Evolutionary conservation across 1,284 basidiomycete genomes (phyloP), one percentile per base, ranked within the genome.

Genomic region (Cerioporus squamosus): DNA sequence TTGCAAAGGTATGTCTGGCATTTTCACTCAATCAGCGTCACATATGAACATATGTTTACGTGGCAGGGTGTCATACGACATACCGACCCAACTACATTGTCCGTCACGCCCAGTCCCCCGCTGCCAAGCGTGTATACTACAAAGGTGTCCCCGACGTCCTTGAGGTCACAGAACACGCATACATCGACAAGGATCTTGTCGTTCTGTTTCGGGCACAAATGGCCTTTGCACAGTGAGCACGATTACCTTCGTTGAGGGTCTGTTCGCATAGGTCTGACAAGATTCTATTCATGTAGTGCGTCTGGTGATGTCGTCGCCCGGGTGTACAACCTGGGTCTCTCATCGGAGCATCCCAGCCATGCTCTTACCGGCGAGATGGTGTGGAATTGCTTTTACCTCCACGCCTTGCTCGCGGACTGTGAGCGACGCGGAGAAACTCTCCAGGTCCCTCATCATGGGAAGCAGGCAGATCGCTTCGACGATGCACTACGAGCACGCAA

Each of bases 311-410:
- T 24, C 14, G 44, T 45, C 9, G 44, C 44, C 8, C 44, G 44
- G 3, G 26, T 45, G 7, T 45, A 45, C 17, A 45, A 45, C 24
- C 12, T n/a, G 1, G 44, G 44, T 5, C 23, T 45, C 23, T 10
- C 23, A 8, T 3, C 15, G 75, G 75, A 23, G 70, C 59, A 2
- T 7, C 15, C 7, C 10, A 4, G 23, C 20, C 43, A 26, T 26
- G 14, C 24, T 2, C 22, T 47, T n/a, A 42, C 53, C 17, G 17
- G 44, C 10, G 43, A 42, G 7, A 31, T 33, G 4, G 45, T 54
- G 1, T 54, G 44, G 38, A 38, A 47, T 14, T 24, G 45, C 0
- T 54, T 54, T 18, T 54, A 45, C n/a, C 17, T 54, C 14, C 18
- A 46, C 3, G 38, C 53, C 2, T 45, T 54, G 1, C 53, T 54